Evolutionary conservation across 2,329 filamentous ascomycete species (phyloP).

Genomic region (Cercospora janseana): DNA sequence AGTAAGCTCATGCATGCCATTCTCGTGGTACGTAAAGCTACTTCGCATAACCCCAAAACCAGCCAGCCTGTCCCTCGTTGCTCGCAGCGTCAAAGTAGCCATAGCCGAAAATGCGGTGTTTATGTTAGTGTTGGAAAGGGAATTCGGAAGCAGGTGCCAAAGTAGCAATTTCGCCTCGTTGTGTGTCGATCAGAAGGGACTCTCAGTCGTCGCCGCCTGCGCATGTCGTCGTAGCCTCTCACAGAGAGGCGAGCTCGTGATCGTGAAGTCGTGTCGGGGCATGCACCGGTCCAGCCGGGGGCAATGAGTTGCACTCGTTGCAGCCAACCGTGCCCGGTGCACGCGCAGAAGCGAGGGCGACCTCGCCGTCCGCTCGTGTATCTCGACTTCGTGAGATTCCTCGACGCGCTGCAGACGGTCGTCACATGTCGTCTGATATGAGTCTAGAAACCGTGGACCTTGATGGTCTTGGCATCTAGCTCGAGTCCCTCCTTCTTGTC

Average conservation of each 20-base stretch:
- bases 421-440: constrained; percentile 12
- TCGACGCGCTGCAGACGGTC: constrained; percentile 19
- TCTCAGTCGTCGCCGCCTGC: constrained; percentile 15
- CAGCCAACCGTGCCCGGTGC: constrained; percentile 12
- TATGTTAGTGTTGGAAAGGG: neutral
- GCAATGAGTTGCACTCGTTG: constrained; percentile 14
- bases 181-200: constrained; percentile 19
- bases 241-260: constrained; percentile 13
- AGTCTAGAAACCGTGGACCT: constrained; percentile 57
- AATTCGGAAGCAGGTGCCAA: neutral
- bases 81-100: constrained; percentile 14
- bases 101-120: constrained; percentile 9
- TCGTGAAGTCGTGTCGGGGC: constrained; percentile 21
- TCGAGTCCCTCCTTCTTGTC: constrained; percentile 94
- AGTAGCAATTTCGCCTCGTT: constrained; percentile 10
- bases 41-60: constrained; percentile 2
- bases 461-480: constrained; percentile 95
- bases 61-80: constrained; percentile 12
- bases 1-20: constrained; percentile 11
- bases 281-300: constrained; percentile 17
- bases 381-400: constrained; percentile 16
- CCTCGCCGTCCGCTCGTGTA: constrained; percentile 1
- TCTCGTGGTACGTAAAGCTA: constrained; percentile 13
- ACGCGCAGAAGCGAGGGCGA: constrained; percentile 9
- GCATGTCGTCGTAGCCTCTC: constrained; percentile 20